Base-by-base conservation (phyloP, 2,329 filamentous ascomycete genomes). In the Epichloe gansuensis region DNA sequence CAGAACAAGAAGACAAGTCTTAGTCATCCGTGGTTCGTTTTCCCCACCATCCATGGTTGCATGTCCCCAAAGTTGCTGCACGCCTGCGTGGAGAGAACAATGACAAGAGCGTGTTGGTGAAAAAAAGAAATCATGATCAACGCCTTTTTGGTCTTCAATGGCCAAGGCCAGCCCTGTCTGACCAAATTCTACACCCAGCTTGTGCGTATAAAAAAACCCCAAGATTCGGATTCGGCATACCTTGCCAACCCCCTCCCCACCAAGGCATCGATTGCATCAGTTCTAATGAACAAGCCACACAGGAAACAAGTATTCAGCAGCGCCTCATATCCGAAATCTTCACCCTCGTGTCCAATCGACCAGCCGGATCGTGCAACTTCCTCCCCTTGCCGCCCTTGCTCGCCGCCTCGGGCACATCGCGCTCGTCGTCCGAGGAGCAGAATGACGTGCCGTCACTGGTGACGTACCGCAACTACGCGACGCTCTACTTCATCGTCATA, bases 141-240 rank as follows among this genome's bases (percentile, higher is more conserved):
- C 76, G 93, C 94, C 35, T 91, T 98, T 56, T 78, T 98, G 59
- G 91, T 98, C 67, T 98, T 98, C 77, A 98, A 98, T 66, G 95
- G 95, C 74, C 89, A 91, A 62, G 93, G 93, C 58, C 91, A 98
- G 71, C 91, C 93, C 39, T 86, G 93, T 52, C 79, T 98, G 67
- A 97, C 91, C 62, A 97, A 97, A 65, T 98, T 98, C 76, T 98
- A 98, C 69, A 96, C 91, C 2, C 91, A 97, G 68, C 82, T 98
- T 60, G 91, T 95, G 60, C 39, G 41, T 37, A 25, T 0, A 5
- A 0, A 46, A 15, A 17, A 17, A 21, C 23, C 4, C 43, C 17
- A 11, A 31, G n/a, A n/a, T 3, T 7, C 39, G 38, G 38, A 17
- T 41, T 13, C 46, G 11, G 15, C 37, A 49, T 12, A 31, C 7